Base-by-base conservation (phyloP, 352 stramenopile species). In the Globisporangium takayamanum region DNA sequence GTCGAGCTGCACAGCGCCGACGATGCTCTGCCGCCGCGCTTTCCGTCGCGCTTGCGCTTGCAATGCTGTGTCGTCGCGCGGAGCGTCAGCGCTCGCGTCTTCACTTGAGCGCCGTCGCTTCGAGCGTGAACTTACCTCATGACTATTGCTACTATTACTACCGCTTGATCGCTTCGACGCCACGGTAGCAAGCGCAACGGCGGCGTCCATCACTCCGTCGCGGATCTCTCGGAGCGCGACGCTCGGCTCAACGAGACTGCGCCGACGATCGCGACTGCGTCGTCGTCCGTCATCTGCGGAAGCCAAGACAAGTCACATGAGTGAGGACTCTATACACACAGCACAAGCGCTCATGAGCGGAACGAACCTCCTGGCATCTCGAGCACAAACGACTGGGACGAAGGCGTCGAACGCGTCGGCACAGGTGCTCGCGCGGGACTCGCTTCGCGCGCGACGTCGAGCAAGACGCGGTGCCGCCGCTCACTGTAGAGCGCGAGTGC, bases 1-100 rank as follows among this genome's bases (percentile, higher is more conserved):
- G 16, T 59, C 47, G 42, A 78, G 51, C 16, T 65, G 39, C 14
- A 81, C 58, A 0, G 54, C 45, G 3, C 55, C 61, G 1, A 73
- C 55, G 36, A 79, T 78, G 45, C 72, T 81, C 57, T 81, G 72
- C n/a, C 72, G 70, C 0, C 68, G 70, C 60, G 46, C 33, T 56
- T 75, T 75, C n/a, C 44, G 44, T 26, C 18, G 18, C 44, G 20
- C 44, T 10, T 49, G 44, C 5, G 20, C 20, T 20, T 7, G 15
- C 28, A 33, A 33, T 5, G 28, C 28, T 33, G 28, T 5, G 28
- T 33, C 28, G 28, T 33, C 22, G 22, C 22, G 22, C 22, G 22
- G 22, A 22, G 22, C 22, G 22, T 22, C 22, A 22, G 22, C 22
- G 22, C 22, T 22, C 30, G 30, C 30, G 30, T 36, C 30, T 36